These are phyloP conservation scores for Penicillium diatomitis DNA, from an alignment of 495 filamentous ascomycete genomes.

Conservation along the genomic window DNA sequence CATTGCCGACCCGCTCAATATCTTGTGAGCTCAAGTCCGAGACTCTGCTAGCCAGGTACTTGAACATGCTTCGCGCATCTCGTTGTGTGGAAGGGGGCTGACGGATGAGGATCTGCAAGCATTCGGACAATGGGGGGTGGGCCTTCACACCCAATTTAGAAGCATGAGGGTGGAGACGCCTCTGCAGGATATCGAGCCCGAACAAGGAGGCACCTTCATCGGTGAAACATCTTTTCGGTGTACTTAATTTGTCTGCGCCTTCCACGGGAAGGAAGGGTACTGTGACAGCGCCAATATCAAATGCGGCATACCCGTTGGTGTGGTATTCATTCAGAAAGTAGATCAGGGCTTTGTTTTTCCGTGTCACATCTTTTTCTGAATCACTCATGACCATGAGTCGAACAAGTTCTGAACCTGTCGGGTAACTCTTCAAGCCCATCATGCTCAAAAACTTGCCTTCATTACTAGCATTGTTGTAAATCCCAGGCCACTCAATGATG, in stretches of 20 bases:
- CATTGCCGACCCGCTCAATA: conserved; percentile 47
- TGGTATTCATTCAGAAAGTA: conserved; percentile 78
- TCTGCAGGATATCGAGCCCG: conserved; percentile 66
- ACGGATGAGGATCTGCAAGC: conserved; percentile 57
- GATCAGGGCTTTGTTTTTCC: conserved; percentile 59
- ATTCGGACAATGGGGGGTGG: conserved; percentile 70
- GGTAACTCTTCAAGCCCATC: conserved; percentile 63
- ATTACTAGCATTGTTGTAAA: conserved; percentile 47
- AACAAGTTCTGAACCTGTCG: conserved; percentile 60
- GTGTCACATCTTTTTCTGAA: conserved; percentile 40
- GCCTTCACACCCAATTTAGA: conserved; percentile 70
- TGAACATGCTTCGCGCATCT: conserved; percentile 62
- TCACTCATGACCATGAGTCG: conserved; percentile 59
- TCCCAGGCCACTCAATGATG: conserved; percentile 77
- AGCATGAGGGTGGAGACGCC: conserved; percentile 65
- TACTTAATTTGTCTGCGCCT: conserved; percentile 51
- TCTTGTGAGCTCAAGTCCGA: conserved; percentile 57
- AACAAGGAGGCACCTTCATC: conserved; percentile 68
- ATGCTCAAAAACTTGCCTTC: conserved; percentile 65
- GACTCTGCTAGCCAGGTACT: conserved; percentile 70
- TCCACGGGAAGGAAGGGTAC: conserved; percentile 68
- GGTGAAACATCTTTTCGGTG: conserved; percentile 69
- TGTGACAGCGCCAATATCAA: conserved; percentile 45
- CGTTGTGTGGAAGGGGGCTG: conserved; percentile 56
- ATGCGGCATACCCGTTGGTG: conserved; percentile 59